Evolutionary conservation across 257 asterid species (phyloP), one percentile per base, ranked within the genome.

Genomic region (Solanum bulbocastanum): DNA sequence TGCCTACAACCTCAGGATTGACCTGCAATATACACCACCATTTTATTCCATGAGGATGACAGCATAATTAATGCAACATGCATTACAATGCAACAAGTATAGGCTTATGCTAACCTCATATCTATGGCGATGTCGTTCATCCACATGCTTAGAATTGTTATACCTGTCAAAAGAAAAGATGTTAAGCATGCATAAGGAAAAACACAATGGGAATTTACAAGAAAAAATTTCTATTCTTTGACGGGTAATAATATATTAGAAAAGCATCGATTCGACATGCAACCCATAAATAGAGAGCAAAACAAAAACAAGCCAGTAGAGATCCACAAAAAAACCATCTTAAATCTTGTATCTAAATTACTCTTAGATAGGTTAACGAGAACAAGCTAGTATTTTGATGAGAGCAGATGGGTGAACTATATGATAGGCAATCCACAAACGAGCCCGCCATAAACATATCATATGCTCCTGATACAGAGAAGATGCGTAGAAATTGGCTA

Each of bases 51-150:
- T 1, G 75, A 35, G 46, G 74, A 75, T 86, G 87, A 88, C 62
- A 86, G 27, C 78, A 76, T 62, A 65, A 37, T 68, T 32, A 87
- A 76, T 42, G 42, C 40, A 86, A n/a, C 60, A 71, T 6, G 60
- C 84, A 89, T 88, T 23, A 81, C 37, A 73, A 6, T 87, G 20
- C 75, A 86, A 49, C 60, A 49, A 49, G 86, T 49, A 68, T 37
- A 78, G 25, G 87, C 87, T 46, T 60, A 86, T 75, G 87, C 88
- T 87, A 87, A 96, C 99, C 99, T 96, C 99, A 25, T 96, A 95
- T 94, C 98, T 94, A 91, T 96, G 99, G 73, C 99, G 93, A 89
- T 96, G 99, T 14, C 99, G 92, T 90, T 95, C 98, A 91, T 96
- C 96, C 88, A 96, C 96, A 85, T 93, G 90, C 30, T 95, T 91